Percentiles rank a stretch among this genome's conserved stretches.
Evolutionary conservation across 2,329 filamentous ascomycete species (phyloP).

Genomic region (Cercospora sojina): DNA sequence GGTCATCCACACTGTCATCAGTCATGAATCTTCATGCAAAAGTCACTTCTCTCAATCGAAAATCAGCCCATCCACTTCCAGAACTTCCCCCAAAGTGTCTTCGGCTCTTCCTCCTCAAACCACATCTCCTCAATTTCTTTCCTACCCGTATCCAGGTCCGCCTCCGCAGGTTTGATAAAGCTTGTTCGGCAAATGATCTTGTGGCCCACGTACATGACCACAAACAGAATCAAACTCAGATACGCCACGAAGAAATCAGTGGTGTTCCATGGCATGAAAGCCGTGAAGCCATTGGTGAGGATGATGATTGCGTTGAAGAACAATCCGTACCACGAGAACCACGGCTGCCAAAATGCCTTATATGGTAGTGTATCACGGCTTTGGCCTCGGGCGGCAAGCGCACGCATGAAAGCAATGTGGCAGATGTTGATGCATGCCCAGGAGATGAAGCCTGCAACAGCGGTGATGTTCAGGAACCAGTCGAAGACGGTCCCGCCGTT

Average conservation of each 20-base stretch:
- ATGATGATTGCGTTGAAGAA: conserved; percentile 67
- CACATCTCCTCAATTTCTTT: conserved; percentile 40
- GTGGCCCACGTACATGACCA: conserved; percentile 67
- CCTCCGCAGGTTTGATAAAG: conserved; percentile 44
- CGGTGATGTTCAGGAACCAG: conserved; percentile 72
- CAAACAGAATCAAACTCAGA: conserved; percentile 70
- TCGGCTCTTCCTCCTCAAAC: conserved; percentile 36
- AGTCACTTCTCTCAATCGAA: neutral
- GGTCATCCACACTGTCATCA: neutral
- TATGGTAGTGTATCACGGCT: conserved; percentile 68
- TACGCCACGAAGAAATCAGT: conserved; percentile 72
- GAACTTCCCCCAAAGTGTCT: conserved; percentile 37
- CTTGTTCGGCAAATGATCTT: conserved; percentile 58
- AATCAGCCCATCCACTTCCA: conserved; percentile 32
- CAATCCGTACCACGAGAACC: conserved; percentile 66
- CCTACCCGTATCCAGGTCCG: conserved; percentile 46
- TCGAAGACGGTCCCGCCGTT: conserved; percentile 68
- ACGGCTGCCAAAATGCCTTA: conserved; percentile 68
- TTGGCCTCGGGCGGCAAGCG: conserved; percentile 67
- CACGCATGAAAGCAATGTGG: conserved; percentile 70
- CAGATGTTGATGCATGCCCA: conserved; percentile 68
- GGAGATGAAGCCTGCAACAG: conserved; percentile 72
- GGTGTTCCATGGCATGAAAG: conserved; percentile 71
- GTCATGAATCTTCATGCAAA: neutral
- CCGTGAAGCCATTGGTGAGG: conserved; percentile 72